Base-by-base conservation (phyloP, 1,139 yeast species). In the Taphrina wiesneri region DNA sequence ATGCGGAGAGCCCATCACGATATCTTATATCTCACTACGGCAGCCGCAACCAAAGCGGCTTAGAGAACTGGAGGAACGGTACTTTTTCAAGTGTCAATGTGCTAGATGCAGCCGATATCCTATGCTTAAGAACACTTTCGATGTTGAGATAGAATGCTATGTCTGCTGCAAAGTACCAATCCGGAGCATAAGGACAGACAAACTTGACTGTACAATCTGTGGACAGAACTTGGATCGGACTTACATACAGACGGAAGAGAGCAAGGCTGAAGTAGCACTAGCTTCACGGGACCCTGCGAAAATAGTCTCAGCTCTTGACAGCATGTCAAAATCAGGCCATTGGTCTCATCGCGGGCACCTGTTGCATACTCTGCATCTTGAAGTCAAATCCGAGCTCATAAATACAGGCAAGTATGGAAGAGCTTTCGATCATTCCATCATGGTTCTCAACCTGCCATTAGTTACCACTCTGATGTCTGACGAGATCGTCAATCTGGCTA, bases 1-100 rank as follows among this genome's bases (percentile, higher is more conserved):
- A 0, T 47, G 67, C 1, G 72, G 71, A 13, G 74, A 74, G 26
- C 79, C 79, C 67, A 45, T 69, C 53, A 47, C 56, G 26, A 66
- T 69, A 7, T 62, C 70, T 9, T 69, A 69, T 52, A 69, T 67
- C 36, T 68, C 65, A 34, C 36, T 52, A 34, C 57, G 67, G 19
- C 49, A 43, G 49, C 56, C 66, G 7, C 34, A 43, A 13, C 53
- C 51, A 6, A 11, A 32, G 2, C 63, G 70, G 19, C 59, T 45
- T 6, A n/a, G 36, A 13, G 56, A 49, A 13, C 45, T 69, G 11
- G 3, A 51, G 26, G 21, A 39, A n/a, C 66, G 67, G 11, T 69
- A 68, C 51, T 63, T 39, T 46, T 69, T 69, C 39, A 19, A 21
- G n/a, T 69, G 70, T 59, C 30, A 60, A 4, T 69, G 70, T 47